These are phyloP conservation scores for Taxillus chinensis DNA, from an alignment of 164 flowering plant species.

Conservation along the genomic window DNA sequence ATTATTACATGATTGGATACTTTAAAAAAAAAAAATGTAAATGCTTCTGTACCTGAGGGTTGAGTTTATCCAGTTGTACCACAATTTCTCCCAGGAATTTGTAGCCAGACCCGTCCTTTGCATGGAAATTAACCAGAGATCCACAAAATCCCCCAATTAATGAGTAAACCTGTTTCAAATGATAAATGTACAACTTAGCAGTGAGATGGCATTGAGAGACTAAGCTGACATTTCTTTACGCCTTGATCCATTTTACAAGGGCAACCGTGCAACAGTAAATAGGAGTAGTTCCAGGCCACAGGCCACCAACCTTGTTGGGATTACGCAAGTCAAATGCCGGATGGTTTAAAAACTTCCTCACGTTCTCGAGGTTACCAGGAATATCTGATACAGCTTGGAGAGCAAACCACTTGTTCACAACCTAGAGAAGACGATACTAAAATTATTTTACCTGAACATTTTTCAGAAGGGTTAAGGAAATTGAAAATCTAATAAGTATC, in stretches of 20 bases:
- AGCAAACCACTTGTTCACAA: constrained; percentile 86
- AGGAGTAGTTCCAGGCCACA: too few relatives aligned
- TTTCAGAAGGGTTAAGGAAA: too few relatives aligned
- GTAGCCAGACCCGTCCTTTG: constrained; percentile 98
- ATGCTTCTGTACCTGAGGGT: constrained; percentile 66
- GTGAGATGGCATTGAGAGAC: too few relatives aligned
- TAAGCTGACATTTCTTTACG: too few relatives aligned
- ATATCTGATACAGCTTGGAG: constrained; percentile 84
- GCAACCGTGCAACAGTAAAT: too few relatives aligned
- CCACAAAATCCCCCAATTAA: constrained; percentile 91
- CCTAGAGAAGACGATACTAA: constrained; percentile 28
- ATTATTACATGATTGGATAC: too few relatives aligned
- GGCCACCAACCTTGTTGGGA: constrained; percentile 75
- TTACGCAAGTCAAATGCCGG: constrained; percentile 92
- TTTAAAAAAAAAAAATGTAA: too few relatives aligned
- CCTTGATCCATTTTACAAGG: too few relatives aligned
- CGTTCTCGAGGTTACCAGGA: constrained; percentile 80
- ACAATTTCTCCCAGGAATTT: constrained; percentile 86
- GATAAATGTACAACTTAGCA: too few relatives aligned
- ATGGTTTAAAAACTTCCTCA: constrained; percentile 59
- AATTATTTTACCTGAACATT: not conserved
- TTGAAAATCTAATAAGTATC: not conserved
- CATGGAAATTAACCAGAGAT: constrained; percentile 87
- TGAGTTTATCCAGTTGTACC: constrained; percentile 83
- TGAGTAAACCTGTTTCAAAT: constrained; percentile 52